A percentile compares a stretch with the other conserved stretches of the same genome.
phyloP scores from a whole-genome alignment of 140 eudicot species.

The Bidens hawaiensis region DNA sequence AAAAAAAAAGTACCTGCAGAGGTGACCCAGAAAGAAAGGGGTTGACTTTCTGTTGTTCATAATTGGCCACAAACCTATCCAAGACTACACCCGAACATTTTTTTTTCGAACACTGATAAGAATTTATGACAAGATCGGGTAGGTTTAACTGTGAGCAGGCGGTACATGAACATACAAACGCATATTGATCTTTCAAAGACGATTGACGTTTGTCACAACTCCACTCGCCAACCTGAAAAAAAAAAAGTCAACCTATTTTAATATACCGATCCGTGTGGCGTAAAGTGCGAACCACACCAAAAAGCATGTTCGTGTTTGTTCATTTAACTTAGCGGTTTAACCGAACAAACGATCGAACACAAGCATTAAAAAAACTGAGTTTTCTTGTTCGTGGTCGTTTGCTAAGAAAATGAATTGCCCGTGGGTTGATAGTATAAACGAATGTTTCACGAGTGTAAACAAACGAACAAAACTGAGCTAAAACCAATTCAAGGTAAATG shows the following conservation, averaged over 20 bases:
- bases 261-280: neutral
- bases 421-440: too few relatives aligned
- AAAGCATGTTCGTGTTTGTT: too few relatives aligned
- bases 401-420: too few relatives aligned
- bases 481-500: too few relatives aligned
- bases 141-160: conserved; percentile 66
- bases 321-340: too few relatives aligned
- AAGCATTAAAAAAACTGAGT: too few relatives aligned
- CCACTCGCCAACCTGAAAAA: conserved; percentile 86
- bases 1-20: too few relatives aligned
- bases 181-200: conserved; percentile 60
- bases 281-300: conserved; percentile 1
- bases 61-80: conserved; percentile 29
- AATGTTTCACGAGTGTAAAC: too few relatives aligned
- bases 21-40: conserved; percentile 22
- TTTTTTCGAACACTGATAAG: conserved; percentile 57
- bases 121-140: conserved; percentile 65
- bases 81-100: conserved; percentile 77
- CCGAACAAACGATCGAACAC: too few relatives aligned
- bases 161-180: conserved; percentile 66
- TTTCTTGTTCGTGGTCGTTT: too few relatives aligned
- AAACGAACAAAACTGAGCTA: too few relatives aligned
- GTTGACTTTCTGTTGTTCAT: conserved; percentile 46
- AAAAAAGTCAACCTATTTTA: conserved; percentile 1
- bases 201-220: conserved; percentile 53